These are phyloP conservation scores for Aegilops tauschii DNA, from an alignment of 176 grass and related monocot species.

Conservation along the genomic window DNA sequence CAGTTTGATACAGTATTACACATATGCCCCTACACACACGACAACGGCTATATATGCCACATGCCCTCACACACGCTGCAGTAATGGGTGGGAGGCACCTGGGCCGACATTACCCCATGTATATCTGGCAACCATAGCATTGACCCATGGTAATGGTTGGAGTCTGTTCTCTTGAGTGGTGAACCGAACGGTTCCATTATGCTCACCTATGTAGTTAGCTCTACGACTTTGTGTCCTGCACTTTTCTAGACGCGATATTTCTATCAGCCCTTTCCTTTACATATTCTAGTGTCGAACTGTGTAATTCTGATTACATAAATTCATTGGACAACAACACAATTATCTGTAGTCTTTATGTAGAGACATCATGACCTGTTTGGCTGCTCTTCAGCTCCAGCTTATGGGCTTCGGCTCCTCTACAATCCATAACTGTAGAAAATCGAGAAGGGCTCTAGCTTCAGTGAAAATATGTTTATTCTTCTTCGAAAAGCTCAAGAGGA, in stretches of 20 bases:
- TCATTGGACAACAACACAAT: background rate
- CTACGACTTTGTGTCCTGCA: no score
- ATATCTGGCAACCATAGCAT: no score
- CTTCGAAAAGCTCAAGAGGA: background rate
- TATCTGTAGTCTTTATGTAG: background rate
- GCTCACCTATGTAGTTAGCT: no score
- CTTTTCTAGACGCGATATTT: background rate
- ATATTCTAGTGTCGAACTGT: conserved; percentile 1
- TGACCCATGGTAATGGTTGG: no score
- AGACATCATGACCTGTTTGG: background rate
- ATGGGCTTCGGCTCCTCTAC: background rate
- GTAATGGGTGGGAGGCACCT: no score
- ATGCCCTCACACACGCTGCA: no score
- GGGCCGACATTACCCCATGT: no score
- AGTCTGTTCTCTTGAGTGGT: no score
- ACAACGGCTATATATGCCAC: no score
- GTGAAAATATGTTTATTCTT: background rate
- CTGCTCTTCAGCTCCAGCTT: background rate
- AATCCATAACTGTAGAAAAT: background rate
- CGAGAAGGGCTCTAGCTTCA: background rate
- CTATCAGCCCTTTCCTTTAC: background rate
- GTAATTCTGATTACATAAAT: background rate
- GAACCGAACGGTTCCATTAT: no score
- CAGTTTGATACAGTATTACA: no score
- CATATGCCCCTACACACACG: no score